Percentiles rank a stretch among this genome's conserved stretches.
These are phyloP conservation scores for Calonectria hawksworthii DNA, from an alignment of 2,329 filamentous ascomycete species.

Conservation along the genomic window DNA sequence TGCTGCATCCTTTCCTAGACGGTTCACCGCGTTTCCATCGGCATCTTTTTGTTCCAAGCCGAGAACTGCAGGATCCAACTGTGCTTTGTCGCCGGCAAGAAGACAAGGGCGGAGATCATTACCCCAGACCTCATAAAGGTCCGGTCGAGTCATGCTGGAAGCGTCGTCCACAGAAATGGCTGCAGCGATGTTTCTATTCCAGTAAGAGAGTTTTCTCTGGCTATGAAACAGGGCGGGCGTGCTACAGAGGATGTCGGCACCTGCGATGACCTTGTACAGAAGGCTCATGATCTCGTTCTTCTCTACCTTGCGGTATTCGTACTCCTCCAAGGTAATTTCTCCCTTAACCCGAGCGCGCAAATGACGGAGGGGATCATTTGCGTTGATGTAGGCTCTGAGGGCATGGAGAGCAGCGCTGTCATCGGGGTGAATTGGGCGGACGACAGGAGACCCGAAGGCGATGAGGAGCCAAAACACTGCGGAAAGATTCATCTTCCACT, in stretches of 20 bases:
- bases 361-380: background rate
- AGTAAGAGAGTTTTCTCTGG: background rate
- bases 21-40: slow-evolving; percentile 22
- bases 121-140: slow-evolving; percentile 42
- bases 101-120: slow-evolving; percentile 41
- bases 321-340: background rate
- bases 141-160: slow-evolving; percentile 37
- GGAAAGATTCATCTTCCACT: slow-evolving; percentile 28
- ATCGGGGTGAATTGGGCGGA: background rate
- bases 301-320: background rate
- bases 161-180: slow-evolving; percentile 43
- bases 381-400: background rate
- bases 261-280: background rate
- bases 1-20: slow-evolving; percentile 10
- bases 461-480: slow-evolving; percentile 25
- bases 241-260: background rate
- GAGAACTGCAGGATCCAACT: slow-evolving; percentile 29
- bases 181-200: slow-evolving; percentile 24
- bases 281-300: too few species aligned
- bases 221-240: background rate
- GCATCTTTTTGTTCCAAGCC: background rate
- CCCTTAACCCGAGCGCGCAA: background rate
- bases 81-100: slow-evolving; percentile 37
- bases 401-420: background rate
- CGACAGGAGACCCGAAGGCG: background rate